Conservation (phyloP, 768 basidiomycete genomes). For the Erythrobasidium yunnanense region DNA sequence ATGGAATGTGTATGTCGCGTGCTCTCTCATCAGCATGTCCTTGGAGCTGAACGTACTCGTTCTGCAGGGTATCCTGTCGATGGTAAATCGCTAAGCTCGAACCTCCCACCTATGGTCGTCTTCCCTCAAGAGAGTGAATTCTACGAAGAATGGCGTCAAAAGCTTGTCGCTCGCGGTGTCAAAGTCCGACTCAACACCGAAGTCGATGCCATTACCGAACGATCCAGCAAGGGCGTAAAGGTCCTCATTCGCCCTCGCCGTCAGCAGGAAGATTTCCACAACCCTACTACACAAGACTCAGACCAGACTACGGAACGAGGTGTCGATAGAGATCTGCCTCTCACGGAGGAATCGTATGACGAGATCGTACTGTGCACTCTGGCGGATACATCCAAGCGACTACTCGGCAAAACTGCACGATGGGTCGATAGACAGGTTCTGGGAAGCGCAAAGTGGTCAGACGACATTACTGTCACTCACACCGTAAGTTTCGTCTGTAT, state of each 20-base stretch:
- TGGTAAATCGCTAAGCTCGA: conserved; percentile 41
- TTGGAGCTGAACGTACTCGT: not conserved
- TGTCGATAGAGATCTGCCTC: conserved; percentile 42
- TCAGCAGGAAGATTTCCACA: conserved; percentile 41
- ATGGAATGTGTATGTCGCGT: conserved; percentile 42
- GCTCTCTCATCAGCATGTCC: not conserved
- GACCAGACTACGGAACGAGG: conserved; percentile 6
- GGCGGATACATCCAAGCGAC: conserved; percentile 43
- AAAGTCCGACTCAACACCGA: conserved; percentile 44
- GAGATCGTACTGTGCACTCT: conserved; percentile 44
- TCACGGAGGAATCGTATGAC: conserved; percentile 42
- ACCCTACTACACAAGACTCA: conserved; percentile 32
- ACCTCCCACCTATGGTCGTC: conserved; percentile 46
- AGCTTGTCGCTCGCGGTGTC: conserved; percentile 42
- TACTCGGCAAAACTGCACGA: conserved; percentile 41
- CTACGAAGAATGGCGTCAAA: conserved; percentile 42
- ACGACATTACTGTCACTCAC: conserved; percentile 45
- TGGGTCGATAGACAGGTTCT: conserved; percentile 42
- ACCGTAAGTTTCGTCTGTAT: conserved; percentile 22
- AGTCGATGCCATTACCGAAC: conserved; percentile 37
- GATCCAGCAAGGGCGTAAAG: conserved; percentile 39
- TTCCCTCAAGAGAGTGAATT: conserved; percentile 44
- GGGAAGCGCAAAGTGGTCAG: conserved; percentile 43
- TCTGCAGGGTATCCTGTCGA: conserved; percentile 41
- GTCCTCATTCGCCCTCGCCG: conserved; percentile 40